These are phyloP conservation scores for Sordariomycetes sp. DNA, from an alignment of 2,329 filamentous ascomycete species.

Conservation along the genomic window DNA sequence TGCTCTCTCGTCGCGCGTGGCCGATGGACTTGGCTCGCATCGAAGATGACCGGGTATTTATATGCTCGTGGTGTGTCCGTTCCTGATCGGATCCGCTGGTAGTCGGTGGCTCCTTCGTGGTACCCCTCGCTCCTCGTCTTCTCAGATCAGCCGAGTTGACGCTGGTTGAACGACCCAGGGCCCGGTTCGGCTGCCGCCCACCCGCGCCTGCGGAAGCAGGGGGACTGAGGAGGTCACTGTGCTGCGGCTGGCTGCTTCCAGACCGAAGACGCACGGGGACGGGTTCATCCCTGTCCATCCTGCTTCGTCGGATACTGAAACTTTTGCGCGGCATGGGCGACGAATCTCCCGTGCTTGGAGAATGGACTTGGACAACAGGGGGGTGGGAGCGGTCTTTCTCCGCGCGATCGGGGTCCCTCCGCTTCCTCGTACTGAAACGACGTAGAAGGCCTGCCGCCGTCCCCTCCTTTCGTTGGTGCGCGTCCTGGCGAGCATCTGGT, in stretches of 20 bases:
- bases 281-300: slow-evolving; percentile 41
- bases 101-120: slow-evolving; percentile 54
- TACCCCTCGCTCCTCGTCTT: slow-evolving; percentile 40
- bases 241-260: slow-evolving; percentile 58
- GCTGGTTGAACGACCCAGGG: slow-evolving; percentile 76
- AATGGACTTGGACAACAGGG: slow-evolving; percentile 66
- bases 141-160: slow-evolving; percentile 82
- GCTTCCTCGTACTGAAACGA: slow-evolving; percentile 80
- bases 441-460: slow-evolving; percentile 74
- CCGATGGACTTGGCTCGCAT: slow-evolving; percentile 78
- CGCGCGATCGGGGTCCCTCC: slow-evolving; percentile 54
- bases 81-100: slow-evolving; percentile 74
- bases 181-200: slow-evolving; percentile 51
- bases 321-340: slow-evolving; percentile 65
- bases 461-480: slow-evolving; percentile 78
- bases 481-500: slow-evolving; percentile 34
- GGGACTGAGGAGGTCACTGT: slow-evolving; percentile 68
- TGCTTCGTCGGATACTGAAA: slow-evolving; percentile 64
- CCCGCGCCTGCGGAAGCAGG: slow-evolving; percentile 50
- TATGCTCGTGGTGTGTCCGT: slow-evolving; percentile 38
- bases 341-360: slow-evolving; percentile 48
- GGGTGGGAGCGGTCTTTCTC: slow-evolving; percentile 59
- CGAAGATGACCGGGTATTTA: slow-evolving; percentile 49
- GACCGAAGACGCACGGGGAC: slow-evolving; percentile 36
- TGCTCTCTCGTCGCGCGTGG: slow-evolving; percentile 82